phyloP scores from a whole-genome alignment of 2,329 filamentous ascomycete species.

The Aspergillaceae sp. region DNA sequence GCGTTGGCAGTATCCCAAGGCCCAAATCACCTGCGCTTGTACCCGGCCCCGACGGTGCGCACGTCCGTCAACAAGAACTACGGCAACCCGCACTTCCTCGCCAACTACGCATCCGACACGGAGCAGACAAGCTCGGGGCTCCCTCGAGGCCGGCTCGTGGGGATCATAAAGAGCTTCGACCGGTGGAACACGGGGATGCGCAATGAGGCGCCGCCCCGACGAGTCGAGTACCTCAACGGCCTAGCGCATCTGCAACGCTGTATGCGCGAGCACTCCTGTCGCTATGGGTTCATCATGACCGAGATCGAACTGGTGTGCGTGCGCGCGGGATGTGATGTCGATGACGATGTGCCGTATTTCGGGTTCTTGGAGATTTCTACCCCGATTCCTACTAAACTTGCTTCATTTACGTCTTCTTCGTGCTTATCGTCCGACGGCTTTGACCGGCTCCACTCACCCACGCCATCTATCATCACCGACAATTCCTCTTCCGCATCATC shows the following conservation, averaged over 20 bases:
- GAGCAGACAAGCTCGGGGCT: slow-evolving; percentile 41
- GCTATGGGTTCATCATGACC: slow-evolving; percentile 93
- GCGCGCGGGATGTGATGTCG: slow-evolving; percentile 60
- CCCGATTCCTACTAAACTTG: slow-evolving; percentile 46
- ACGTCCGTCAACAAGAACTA: slow-evolving; percentile 30
- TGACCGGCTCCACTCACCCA: slow-evolving; percentile 13
- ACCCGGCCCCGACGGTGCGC: slow-evolving; percentile 31
- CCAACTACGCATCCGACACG: slow-evolving; percentile 45
- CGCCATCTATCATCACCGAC: slow-evolving; percentile 19
- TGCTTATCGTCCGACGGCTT: background rate
- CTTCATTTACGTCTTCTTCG: slow-evolving; percentile 10
- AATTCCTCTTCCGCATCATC: slow-evolving; percentile 20
- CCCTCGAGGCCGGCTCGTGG: slow-evolving; percentile 59
- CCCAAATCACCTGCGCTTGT: slow-evolving; percentile 47
- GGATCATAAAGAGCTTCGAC: slow-evolving; percentile 85
- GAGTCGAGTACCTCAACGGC: slow-evolving; percentile 80
- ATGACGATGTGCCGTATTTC: slow-evolving; percentile 62
- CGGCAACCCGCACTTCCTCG: slow-evolving; percentile 44
- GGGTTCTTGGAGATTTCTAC: slow-evolving; percentile 72
- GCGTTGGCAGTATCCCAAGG: slow-evolving; percentile 69
- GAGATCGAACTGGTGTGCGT: slow-evolving; percentile 92
- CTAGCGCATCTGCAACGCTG: slow-evolving; percentile 78
- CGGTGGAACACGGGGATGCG: slow-evolving; percentile 95
- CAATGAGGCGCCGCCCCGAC: slow-evolving; percentile 71
- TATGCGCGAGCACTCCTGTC: slow-evolving; percentile 88